These are phyloP conservation scores for Hibiscus mutabilis DNA, from an alignment of 345 rosid species.

Conservation along the genomic window DNA sequence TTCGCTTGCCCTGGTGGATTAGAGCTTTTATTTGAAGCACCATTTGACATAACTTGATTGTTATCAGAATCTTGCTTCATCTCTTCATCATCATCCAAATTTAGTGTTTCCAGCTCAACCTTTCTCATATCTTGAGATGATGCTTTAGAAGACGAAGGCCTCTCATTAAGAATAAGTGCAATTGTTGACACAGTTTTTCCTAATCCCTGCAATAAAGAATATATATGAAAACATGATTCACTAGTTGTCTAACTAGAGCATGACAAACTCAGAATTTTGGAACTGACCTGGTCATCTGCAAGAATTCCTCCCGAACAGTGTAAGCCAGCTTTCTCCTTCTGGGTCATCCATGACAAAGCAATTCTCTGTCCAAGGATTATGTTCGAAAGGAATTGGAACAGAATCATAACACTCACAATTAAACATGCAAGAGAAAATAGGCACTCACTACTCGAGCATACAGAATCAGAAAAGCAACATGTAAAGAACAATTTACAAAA, in stretches of 20 bases:
- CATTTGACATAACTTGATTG: conserved; percentile 21
- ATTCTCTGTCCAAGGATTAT: conserved; percentile 54
- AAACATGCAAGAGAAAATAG: not conserved
- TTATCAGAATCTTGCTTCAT: conserved; percentile 22
- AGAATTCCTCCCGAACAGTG: conserved; percentile 94
- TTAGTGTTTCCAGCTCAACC: conserved; percentile 46
- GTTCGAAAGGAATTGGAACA: not conserved
- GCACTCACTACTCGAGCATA: conserved; percentile 1
- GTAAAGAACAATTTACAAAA: conserved; percentile 5
- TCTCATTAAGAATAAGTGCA: conserved; percentile 87
- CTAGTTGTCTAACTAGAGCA: not conserved
- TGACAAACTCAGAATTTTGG: not conserved
- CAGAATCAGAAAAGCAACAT: conserved; percentile 4
- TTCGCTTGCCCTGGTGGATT: conserved; percentile 28
- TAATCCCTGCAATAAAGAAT: conserved; percentile 56
- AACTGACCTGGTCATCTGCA: conserved; percentile 91
- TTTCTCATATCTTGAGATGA: conserved; percentile 27
- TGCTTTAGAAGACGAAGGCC: conserved; percentile 41
- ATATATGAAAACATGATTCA: not conserved
- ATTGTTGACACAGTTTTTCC: conserved; percentile 95
- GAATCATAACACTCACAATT: conserved; percentile 1
- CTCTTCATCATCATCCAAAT: conserved; percentile 49
- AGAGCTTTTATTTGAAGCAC: conserved; percentile 12
- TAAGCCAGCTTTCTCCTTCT: conserved; percentile 59
- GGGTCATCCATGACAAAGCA: conserved; percentile 96